These are phyloP conservation scores for Athelia psychrophila DNA, from an alignment of 1,284 basidiomycete species.

Conservation along the genomic window DNA sequence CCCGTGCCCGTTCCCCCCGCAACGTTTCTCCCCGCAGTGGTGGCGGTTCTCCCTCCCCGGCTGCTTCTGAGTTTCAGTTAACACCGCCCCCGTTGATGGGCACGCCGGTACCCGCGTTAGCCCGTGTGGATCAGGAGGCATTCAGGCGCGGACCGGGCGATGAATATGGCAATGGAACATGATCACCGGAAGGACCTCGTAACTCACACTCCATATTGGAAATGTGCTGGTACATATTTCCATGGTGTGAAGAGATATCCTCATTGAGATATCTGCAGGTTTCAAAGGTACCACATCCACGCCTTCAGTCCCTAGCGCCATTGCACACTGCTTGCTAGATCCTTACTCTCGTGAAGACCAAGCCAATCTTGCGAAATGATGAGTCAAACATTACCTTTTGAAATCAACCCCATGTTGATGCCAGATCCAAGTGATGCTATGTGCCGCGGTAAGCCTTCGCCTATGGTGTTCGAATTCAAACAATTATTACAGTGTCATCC, in stretches of 20 bases:
- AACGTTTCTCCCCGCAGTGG: too few species aligned
- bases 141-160: too few species aligned
- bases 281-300: slow-evolving; percentile 25
- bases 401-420: not conserved
- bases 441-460: slow-evolving; percentile 40
- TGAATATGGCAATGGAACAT: slow-evolving; percentile 45
- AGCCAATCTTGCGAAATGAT: slow-evolving; percentile 53
- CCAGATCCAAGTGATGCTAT: slow-evolving; percentile 44
- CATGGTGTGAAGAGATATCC: not conserved
- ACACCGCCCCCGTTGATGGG: too few species aligned
- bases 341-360: slow-evolving; percentile 58
- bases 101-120: too few species aligned
- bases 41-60: too few species aligned
- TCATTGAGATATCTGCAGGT: not conserved
- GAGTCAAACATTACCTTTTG: slow-evolving; percentile 9
- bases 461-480: slow-evolving; percentile 29
- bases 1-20: too few species aligned
- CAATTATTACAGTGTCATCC: slow-evolving; percentile 56
- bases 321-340: slow-evolving; percentile 30
- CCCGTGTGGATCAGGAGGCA: too few species aligned
- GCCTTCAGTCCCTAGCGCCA: not conserved
- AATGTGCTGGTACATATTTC: slow-evolving; percentile 41
- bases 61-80: too few species aligned
- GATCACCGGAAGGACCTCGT: slow-evolving; percentile 49
- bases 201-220: slow-evolving; percentile 56